These are phyloP conservation scores for Ogataea saltuana DNA, from an alignment of 805 yeast genomes.

Conservation along the genomic window DNA sequence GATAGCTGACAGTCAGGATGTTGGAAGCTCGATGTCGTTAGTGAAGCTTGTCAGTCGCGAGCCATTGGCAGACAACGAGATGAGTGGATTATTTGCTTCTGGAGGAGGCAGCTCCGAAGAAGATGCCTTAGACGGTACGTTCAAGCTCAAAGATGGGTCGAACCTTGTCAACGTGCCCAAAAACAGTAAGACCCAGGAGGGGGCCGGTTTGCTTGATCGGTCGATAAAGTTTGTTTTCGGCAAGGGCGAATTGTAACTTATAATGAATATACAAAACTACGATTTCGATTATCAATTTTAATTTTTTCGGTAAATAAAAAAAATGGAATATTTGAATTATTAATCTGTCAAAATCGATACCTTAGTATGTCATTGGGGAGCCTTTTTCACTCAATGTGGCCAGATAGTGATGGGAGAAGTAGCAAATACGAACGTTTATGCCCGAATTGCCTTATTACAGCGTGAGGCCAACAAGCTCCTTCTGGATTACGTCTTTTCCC, in stretches of 20 bases:
- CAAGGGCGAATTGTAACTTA: conserved; percentile 18
- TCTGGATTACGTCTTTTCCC: conserved; percentile 11
- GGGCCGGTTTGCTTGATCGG: conserved; percentile 15
- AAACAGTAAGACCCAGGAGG: conserved; percentile 16
- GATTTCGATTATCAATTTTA: no score
- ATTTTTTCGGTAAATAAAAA: conserved; percentile 1
- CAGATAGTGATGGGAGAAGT: no score
- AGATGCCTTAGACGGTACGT: conserved; percentile 20
- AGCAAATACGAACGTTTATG: no score
- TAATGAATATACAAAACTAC: no score
- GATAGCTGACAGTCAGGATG: conserved; percentile 46
- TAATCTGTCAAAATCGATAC: no score
- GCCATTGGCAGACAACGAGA: conserved; percentile 14
- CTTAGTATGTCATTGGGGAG: no score
- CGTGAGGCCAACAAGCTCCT: conserved; percentile 3
- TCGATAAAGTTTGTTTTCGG: conserved; percentile 25
- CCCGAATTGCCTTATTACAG: conserved; percentile 11
- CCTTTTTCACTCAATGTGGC: no score
- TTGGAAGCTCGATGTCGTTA: conserved; percentile 41
- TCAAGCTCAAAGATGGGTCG: conserved; percentile 44
- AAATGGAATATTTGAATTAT: not conserved
- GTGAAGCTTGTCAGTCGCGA: conserved; percentile 16
- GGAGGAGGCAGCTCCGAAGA: conserved; percentile 15
- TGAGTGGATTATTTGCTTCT: conserved; percentile 16
- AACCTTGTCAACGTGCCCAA: conserved; percentile 37